These are phyloP conservation scores for Saccharomycopsis sp. DNA, from an alignment of 805 yeast genomes.

Conservation along the genomic window DNA sequence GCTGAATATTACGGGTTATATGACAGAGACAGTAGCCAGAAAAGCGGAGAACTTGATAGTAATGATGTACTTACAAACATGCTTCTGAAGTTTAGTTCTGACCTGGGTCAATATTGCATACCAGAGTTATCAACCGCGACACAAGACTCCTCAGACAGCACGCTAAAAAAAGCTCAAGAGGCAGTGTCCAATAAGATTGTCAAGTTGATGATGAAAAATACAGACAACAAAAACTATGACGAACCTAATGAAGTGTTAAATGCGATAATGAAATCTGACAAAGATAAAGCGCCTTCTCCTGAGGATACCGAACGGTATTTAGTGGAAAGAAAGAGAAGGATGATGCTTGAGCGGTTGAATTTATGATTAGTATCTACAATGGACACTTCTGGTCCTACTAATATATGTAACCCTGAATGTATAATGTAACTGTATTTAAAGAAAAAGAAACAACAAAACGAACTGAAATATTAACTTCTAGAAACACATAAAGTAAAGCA, in stretches of 20 bases:
- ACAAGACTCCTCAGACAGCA: neutral
- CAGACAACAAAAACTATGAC: neutral
- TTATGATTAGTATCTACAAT: too few species aligned
- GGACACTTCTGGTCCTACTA: too few species aligned
- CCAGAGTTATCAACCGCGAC: neutral
- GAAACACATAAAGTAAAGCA: too few species aligned
- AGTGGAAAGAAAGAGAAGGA: constrained; percentile 12
- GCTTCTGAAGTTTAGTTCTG: neutral
- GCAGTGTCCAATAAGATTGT: neutral
- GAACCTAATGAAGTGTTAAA: neutral
- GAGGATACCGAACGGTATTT: constrained; percentile 11
- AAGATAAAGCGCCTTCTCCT: neutral
- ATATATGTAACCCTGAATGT: too few species aligned
- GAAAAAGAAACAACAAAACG: too few species aligned
- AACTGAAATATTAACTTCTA: too few species aligned
- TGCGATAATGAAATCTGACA: neutral
- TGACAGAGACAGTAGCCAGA: constrained; percentile 25
- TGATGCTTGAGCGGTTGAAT: constrained; percentile 13
- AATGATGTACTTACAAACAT: neutral
- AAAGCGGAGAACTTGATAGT: neutral
- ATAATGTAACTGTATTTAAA: too few species aligned
- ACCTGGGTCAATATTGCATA: too few species aligned
- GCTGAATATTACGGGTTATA: constrained; percentile 39
- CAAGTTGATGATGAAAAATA: neutral
- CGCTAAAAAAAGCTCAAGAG: constrained; percentile 1